Evolutionary conservation across 2,329 filamentous ascomycete genomes (phyloP).

Genomic region (Exserohilum rostratum): DNA sequence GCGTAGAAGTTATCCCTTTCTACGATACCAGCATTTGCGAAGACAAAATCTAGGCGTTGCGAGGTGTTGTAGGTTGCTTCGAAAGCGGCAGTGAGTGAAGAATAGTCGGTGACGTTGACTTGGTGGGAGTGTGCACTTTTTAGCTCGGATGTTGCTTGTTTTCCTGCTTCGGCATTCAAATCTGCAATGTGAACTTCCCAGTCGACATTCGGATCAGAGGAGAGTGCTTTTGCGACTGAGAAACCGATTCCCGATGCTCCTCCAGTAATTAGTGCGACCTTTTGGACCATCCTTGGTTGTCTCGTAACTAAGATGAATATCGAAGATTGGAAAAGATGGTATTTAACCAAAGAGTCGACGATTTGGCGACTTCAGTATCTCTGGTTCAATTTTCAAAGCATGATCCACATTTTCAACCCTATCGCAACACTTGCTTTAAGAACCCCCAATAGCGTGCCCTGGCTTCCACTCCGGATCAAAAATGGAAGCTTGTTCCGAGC

Average conservation of each 20-base stretch:
- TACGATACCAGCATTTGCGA: conserved; percentile 57
- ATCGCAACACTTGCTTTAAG: no score
- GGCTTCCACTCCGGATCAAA: no score
- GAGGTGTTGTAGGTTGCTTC: conserved; percentile 45
- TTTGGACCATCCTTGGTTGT: conserved; percentile 18
- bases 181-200: conserved; percentile 53
- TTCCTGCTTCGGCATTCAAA: conserved; percentile 46
- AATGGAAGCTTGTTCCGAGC: no score
- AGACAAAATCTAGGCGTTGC: conserved; percentile 55
- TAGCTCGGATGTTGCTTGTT: conserved; percentile 33
- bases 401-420: no score
- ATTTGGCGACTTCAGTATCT: no score
- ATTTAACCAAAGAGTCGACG: no score
- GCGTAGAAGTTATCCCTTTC: conserved; percentile 52
- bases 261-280: conserved; percentile 74
- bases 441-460: no score
- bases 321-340: no score
- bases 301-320: background rate
- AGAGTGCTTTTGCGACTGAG: conserved; percentile 50
- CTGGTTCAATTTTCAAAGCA: no score
- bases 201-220: conserved; percentile 32
- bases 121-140: conserved; percentile 48
- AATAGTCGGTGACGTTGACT: conserved; percentile 49
- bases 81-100: conserved; percentile 44
- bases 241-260: conserved; percentile 65